Evolutionary conservation across 1,139 yeast species (phyloP).

Genomic region (Protomyces inundatus): DNA sequence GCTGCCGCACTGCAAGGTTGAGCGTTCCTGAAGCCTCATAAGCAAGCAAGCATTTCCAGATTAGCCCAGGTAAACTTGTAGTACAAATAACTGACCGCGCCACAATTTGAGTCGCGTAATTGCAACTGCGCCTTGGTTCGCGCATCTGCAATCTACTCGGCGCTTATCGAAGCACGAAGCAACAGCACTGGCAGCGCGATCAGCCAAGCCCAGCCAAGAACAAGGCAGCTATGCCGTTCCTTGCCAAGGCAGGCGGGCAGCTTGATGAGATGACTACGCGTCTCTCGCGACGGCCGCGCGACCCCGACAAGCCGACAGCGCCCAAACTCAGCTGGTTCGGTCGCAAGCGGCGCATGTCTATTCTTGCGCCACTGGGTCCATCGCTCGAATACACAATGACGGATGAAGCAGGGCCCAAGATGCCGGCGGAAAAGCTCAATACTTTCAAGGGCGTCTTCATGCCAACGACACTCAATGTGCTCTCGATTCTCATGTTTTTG

Average conservation of each 20-base stretch:
- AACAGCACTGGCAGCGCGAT: no score
- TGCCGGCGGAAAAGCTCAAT: constrained; percentile 47
- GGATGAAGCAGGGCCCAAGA: neutral
- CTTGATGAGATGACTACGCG: constrained; percentile 22
- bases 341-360: constrained; percentile 1
- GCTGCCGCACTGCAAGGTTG: no score
- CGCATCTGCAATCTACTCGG: no score
- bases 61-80: no score
- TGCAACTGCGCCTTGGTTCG: no score
- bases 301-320: constrained; percentile 5
- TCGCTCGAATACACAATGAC: constrained; percentile 15
- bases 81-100: no score
- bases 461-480: constrained; percentile 69
- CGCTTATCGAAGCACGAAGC: no score
- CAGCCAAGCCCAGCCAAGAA: no score
- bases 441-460: constrained; percentile 75
- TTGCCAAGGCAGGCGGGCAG: constrained; percentile 20
- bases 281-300: constrained; percentile 11
- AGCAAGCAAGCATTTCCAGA: no score
- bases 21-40: no score
- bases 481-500: constrained; percentile 71
- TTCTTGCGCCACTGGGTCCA: constrained; percentile 1
- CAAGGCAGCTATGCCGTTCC: neutral
- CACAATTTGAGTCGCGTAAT: no score
- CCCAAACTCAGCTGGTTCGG: constrained; percentile 1